Percentiles rank a stretch among this genome's conserved stretches.
These are phyloP conservation scores for Hanseniaspora vineae DNA, from an alignment of 805 yeast species.

Conservation along the genomic window DNA sequence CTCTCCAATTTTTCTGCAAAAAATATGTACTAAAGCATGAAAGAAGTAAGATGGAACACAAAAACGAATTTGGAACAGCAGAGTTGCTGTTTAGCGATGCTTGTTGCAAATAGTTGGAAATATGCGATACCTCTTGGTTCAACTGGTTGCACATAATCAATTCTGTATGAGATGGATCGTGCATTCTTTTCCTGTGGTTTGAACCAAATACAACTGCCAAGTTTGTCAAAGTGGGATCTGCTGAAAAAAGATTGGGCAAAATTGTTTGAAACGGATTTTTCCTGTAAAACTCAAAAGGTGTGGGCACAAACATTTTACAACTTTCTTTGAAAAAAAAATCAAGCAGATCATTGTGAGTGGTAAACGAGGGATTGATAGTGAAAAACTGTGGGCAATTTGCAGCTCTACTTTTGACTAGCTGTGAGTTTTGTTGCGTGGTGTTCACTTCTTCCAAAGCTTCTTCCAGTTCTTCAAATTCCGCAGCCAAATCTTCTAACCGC, in stretches of 20 bases:
- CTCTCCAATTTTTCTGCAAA: background rate
- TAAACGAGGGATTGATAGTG: background rate
- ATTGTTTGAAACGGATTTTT: background rate
- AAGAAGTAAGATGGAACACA: background rate
- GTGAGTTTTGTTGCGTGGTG: background rate
- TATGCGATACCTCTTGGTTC: background rate
- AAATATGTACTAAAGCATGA: background rate
- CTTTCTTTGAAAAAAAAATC: background rate
- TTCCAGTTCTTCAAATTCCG: too few species aligned
- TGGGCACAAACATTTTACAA: conserved; percentile 1
- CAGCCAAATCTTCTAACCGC: too few species aligned
- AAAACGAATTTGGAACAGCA: background rate
- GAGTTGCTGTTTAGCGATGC: background rate
- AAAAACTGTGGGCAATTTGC: background rate
- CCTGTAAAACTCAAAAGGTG: background rate
- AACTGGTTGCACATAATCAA: background rate
- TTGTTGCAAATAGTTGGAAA: background rate
- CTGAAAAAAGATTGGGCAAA: background rate
- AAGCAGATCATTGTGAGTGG: background rate
- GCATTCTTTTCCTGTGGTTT: background rate
- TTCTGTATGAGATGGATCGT: background rate
- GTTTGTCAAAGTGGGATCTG: background rate
- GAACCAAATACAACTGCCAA: background rate
- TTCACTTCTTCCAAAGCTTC: too few species aligned
- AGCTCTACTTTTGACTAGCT: background rate